Evolutionary conservation across 2,329 filamentous ascomycete genomes (phyloP).

Genomic region (Aureobasidium sp.): DNA sequence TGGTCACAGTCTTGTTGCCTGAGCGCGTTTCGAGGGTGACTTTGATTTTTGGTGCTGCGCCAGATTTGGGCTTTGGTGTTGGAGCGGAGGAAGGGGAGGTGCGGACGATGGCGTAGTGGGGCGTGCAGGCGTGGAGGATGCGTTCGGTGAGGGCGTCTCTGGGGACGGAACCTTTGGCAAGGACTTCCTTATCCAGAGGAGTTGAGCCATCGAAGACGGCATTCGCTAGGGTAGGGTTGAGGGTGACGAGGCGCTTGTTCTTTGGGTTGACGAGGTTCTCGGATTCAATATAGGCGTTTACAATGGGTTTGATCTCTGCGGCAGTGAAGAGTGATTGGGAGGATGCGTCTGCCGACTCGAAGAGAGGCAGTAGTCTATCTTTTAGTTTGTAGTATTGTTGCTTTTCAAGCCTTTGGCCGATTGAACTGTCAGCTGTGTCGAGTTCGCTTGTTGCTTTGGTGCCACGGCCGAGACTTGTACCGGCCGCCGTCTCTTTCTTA

Average conservation of each 20-base stretch:
- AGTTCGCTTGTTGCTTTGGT: slow-evolving; percentile 34
- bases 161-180: slow-evolving; percentile 51
- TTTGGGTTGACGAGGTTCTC: slow-evolving; percentile 50
- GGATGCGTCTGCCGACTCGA: slow-evolving; percentile 45
- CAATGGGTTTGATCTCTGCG: slow-evolving; percentile 50
- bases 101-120: slow-evolving; percentile 52
- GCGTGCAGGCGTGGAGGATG: slow-evolving; percentile 48
- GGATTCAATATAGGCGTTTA: slow-evolving; percentile 53
- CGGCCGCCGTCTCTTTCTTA: slow-evolving; percentile 45
- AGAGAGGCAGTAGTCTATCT: slow-evolving; percentile 49
- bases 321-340: slow-evolving; percentile 48
- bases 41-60: slow-evolving; percentile 52
- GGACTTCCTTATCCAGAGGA: slow-evolving; percentile 47
- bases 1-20: slow-evolving; percentile 60
- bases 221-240: slow-evolving; percentile 58
- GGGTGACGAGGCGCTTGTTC: slow-evolving; percentile 55
- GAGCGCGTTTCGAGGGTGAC: slow-evolving; percentile 58
- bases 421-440: slow-evolving; percentile 32
- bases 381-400: slow-evolving; percentile 52
- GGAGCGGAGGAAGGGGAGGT: slow-evolving; percentile 36
- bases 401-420: slow-evolving; percentile 44
- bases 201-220: slow-evolving; percentile 50
- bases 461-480: slow-evolving; percentile 29
- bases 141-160: slow-evolving; percentile 56
- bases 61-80: slow-evolving; percentile 52